Base-by-base conservation (phyloP, 441 rosid species). In the Erodium texanum region DNA sequence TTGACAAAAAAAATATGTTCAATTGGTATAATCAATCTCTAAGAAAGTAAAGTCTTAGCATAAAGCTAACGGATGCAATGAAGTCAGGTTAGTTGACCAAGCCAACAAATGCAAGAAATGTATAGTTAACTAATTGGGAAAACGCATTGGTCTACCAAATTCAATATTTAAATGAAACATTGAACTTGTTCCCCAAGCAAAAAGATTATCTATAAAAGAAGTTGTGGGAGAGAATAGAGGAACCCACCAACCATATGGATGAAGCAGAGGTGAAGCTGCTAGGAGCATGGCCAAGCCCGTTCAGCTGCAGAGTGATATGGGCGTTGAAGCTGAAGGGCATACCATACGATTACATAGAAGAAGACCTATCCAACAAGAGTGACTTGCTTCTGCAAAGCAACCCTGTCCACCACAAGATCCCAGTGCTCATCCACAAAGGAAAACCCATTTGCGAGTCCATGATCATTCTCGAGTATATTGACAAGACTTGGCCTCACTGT, bases 221-320 rank as follows among this genome's bases (percentile, higher is more conserved):
- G 36, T 6, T 32, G 2, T 32, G 36, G 36, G 36, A 32, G 36
- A 32, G 36, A 32, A 32, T 32, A 32, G 36, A 32, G 3, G 3
- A 32, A 32, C 6, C 36, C 36, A 32, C 6, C 50, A 43, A 43
- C 50, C 50, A n/a, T n/a, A 43, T 43, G 50, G 50, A 9, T 43
- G 50, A 43, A 43, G 5, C 3, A 3, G 50, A 7, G 15, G 50
- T 43, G 50, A 67, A 67, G 69, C 20, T 50, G 20, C 62, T 43
- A 0, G 69, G 62, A 11, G 27, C 36, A 52, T 66, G 62, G 62
- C 0, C 69, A 45, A 67, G 62, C 50, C 69, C 45, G 7, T 67
- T 61, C 7, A 61, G 34, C 24, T 61, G n/a, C 64, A 66, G 62
- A 48, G 69, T 66, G 69, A 66, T 66, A 66, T 66, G 69, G 69